Percentiles rank a stretch among this genome's conserved stretches.
phyloP scores from a whole-genome alignment of 1,284 basidiomycete genomes.

The Leccinum pachyderme region DNA sequence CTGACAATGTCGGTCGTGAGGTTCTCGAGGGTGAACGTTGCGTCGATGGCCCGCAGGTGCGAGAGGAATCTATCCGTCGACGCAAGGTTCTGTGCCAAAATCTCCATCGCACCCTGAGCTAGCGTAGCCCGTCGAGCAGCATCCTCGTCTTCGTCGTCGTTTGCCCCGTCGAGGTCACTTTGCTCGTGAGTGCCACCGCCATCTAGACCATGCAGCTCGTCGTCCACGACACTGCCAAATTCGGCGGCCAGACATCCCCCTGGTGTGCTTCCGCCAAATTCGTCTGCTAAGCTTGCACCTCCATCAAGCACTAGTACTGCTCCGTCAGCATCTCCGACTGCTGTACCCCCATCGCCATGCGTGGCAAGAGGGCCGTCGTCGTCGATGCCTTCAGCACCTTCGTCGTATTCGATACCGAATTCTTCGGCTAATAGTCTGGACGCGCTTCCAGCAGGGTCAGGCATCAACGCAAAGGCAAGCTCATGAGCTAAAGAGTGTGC shows the following conservation, averaged over 20 bases:
- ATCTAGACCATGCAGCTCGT: conserved; percentile 10
- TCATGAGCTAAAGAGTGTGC: conserved; percentile 76
- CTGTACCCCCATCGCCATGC: conserved; percentile 12
- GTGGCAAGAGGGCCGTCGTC: conserved; percentile 36
- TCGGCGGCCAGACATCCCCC: conserved; percentile 30
- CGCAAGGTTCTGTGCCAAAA: conserved; percentile 68
- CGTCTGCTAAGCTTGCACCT: conserved; percentile 25
- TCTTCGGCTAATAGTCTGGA: conserved; percentile 78
- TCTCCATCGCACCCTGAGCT: conserved; percentile 67
- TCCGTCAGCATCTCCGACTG: conserved; percentile 22
- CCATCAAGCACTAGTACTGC: conserved; percentile 9
- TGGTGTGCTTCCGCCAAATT: conserved; percentile 23
- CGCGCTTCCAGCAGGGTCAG: conserved; percentile 63
- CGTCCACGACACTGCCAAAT: conserved; percentile 19
- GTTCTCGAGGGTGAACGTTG: conserved; percentile 56
- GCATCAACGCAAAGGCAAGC: conserved; percentile 77
- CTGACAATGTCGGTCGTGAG: conserved; percentile 76
- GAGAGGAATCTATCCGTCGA: conserved; percentile 74
- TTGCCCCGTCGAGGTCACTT: conserved; percentile 9
- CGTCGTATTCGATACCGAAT: conserved; percentile 83
- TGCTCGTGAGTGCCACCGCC: conserved; percentile 14
- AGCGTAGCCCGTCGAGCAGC: conserved; percentile 22
- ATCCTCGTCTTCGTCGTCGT: conserved; percentile 32
- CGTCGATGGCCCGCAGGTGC: conserved; percentile 67
- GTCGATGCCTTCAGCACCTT: conserved; percentile 77